phyloP scores from a whole-genome alignment of 192 early-diverging fungal species.

The Thamnidium elegans region DNA sequence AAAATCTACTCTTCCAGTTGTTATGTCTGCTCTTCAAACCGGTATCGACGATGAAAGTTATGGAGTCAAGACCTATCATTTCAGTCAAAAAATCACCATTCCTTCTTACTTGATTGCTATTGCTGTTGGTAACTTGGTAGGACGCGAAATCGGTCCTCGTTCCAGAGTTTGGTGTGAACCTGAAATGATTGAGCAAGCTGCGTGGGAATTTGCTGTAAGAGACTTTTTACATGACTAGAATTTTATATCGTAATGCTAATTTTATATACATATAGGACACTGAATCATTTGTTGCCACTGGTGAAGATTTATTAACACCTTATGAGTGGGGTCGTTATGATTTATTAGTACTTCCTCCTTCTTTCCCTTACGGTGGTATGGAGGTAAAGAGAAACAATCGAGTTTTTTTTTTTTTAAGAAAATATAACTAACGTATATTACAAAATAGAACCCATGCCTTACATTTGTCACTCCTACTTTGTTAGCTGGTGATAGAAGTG shows the following conservation, averaged over 20 bases:
- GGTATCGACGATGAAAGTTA: constrained; percentile 56
- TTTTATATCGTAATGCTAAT: neutral
- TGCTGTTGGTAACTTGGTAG: constrained; percentile 85
- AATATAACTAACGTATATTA: neutral
- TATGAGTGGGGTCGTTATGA: constrained; percentile 98
- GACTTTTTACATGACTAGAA: constrained; percentile 15
- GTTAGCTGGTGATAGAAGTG: constrained; percentile 85
- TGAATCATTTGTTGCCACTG: constrained; percentile 63
- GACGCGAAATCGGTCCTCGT: constrained; percentile 83
- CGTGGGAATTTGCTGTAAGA: constrained; percentile 84
- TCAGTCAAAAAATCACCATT: constrained; percentile 84
- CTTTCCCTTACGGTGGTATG: constrained; percentile 72
- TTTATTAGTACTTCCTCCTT: constrained; percentile 83
- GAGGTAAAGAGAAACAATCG: constrained; percentile 28
- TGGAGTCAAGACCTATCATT: constrained; percentile 62
- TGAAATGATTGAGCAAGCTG: constrained; percentile 80
- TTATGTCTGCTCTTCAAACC: constrained; percentile 87
- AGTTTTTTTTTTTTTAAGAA: neutral
- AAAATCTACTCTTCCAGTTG: constrained; percentile 76
- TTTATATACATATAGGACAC: constrained; percentile 40
- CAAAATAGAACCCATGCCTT: constrained; percentile 90
- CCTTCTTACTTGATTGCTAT: constrained; percentile 96
- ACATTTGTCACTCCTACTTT: constrained; percentile 98
- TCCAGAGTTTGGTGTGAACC: constrained; percentile 97
- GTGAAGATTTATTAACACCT: constrained; percentile 76